Conservation (phyloP, 805 yeast genomes). For the Pichia membranifaciens region DNA sequence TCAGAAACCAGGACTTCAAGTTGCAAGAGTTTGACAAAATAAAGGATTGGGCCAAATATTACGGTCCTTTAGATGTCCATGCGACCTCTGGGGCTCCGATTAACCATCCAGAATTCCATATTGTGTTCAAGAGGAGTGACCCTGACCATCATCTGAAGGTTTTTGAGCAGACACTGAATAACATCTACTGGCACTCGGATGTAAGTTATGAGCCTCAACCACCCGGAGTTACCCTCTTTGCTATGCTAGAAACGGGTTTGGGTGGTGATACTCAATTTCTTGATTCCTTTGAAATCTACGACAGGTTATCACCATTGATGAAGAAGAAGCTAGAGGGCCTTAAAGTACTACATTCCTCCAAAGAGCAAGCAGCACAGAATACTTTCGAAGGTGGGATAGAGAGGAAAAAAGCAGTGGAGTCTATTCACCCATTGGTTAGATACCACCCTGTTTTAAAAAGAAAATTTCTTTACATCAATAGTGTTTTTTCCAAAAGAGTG, state of each 20-base stretch:
- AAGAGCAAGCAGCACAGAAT: constrained; percentile 65
- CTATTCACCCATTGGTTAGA: constrained; percentile 65
- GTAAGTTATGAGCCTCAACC: constrained; percentile 70
- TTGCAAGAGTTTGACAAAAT: constrained; percentile 43
- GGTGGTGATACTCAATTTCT: constrained; percentile 83
- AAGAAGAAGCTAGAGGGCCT: constrained; percentile 53
- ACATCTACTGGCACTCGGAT: constrained; percentile 63
- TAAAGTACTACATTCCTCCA: constrained; percentile 64
- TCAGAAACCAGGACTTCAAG: constrained; percentile 62
- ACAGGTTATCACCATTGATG: constrained; percentile 62
- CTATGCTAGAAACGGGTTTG: constrained; percentile 47
- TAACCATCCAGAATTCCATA: constrained; percentile 53
- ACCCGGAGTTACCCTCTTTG: constrained; percentile 64
- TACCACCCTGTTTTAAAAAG: constrained; percentile 65
- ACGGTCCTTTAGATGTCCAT: constrained; percentile 68
- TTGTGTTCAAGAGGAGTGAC: constrained; percentile 49
- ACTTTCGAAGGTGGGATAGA: constrained; percentile 45
- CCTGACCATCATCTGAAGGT: constrained; percentile 33
- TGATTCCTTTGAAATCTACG: constrained; percentile 66
- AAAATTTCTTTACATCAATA: constrained; percentile 52
- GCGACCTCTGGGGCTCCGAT: constrained; percentile 72
- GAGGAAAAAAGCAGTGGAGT: constrained; percentile 49
- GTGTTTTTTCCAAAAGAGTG: constrained; percentile 59
- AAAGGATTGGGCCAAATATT: constrained; percentile 52
- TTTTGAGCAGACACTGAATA: constrained; percentile 33